These are phyloP conservation scores for Neotropicomus parvogracilis DNA, from an alignment of 1,284 basidiomycete species.

Conservation along the genomic window DNA sequence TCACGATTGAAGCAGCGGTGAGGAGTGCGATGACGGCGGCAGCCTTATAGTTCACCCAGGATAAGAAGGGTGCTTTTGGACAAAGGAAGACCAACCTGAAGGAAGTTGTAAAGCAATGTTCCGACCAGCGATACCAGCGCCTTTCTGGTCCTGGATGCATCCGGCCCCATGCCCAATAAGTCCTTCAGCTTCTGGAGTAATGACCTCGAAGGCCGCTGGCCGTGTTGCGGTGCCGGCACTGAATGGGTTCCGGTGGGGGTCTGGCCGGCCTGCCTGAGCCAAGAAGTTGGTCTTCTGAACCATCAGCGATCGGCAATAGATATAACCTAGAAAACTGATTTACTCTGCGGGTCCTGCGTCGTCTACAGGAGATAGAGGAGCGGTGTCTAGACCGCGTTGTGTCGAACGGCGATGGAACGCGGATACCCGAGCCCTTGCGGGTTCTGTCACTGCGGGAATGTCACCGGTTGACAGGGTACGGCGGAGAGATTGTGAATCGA, in stretches of 20 bases:
- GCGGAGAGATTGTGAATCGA: conserved; percentile 34
- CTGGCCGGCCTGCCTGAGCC: conserved; percentile 28
- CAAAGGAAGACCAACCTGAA: conserved; percentile 47
- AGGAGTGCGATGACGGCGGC: conserved; percentile 53
- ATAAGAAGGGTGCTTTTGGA: conserved; percentile 12
- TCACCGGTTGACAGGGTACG: conserved; percentile 37
- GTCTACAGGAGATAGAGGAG: conserved; percentile 22
- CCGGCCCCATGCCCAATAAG: conserved; percentile 57
- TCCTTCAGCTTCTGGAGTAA: conserved; percentile 33
- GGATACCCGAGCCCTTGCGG: conserved; percentile 30
- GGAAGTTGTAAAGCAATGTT: conserved; percentile 50
- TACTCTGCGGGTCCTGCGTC: conserved; percentile 23
- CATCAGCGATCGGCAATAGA: conserved; percentile 19
- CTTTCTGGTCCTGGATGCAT: conserved; percentile 53
- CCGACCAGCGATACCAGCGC: conserved; percentile 55
- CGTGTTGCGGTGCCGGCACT: conserved; percentile 2
- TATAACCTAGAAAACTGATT: conserved; percentile 11
- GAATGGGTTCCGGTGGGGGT: conserved; percentile 13
- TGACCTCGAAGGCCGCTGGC: conserved; percentile 13
- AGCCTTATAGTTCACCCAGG: conserved; percentile 38
- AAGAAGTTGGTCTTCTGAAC: conserved; percentile 20
- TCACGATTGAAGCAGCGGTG: conserved; percentile 44
- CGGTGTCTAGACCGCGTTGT: conserved; percentile 23
- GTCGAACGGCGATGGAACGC: conserved; percentile 26
- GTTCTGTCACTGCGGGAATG: conserved; percentile 28